Conservation (phyloP, 371 early-diverging fungal genomes). For the Apophysomyces sp. region DNA sequence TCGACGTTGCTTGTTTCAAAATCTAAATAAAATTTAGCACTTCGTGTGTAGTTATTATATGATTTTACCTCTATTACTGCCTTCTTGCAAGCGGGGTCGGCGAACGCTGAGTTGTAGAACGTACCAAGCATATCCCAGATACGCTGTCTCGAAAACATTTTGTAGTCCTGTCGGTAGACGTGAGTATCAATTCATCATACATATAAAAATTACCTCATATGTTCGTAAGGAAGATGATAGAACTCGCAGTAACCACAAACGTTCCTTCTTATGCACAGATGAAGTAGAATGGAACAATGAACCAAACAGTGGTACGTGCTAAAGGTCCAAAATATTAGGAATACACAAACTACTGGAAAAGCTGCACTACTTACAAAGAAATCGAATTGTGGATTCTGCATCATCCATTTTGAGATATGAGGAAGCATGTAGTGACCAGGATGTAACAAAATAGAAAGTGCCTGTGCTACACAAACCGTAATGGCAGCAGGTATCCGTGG, state of each 20-base stretch:
- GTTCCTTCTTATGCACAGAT: conserved; percentile 62
- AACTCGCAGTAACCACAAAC: conserved; percentile 74
- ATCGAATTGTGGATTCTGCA: conserved; percentile 72
- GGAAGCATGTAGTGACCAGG: conserved; percentile 80
- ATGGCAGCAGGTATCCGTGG: conserved; percentile 68
- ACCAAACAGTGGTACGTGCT: conserved; percentile 83
- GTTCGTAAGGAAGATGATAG: conserved; percentile 51
- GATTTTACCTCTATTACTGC: conserved; percentile 31
- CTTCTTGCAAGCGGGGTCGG: conserved; percentile 51
- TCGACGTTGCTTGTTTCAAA: conserved; percentile 49
- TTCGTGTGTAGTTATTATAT: no score
- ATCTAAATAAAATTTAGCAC: conserved; percentile 32
- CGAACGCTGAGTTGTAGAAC: conserved; percentile 66
- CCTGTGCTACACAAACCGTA: conserved; percentile 67
- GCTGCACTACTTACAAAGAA: conserved; percentile 50
- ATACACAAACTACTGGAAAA: neutral
- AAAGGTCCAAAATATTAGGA: neutral
- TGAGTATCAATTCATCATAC: neutral
- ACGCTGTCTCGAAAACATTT: conserved; percentile 66
- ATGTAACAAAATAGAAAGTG: conserved; percentile 57
- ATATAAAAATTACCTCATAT: conserved; percentile 20
- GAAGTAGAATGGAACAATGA: conserved; percentile 63
- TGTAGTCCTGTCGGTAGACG: conserved; percentile 53
- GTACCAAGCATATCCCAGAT: conserved; percentile 66
- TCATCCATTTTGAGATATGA: conserved; percentile 69